phyloP scores from a whole-genome alignment of 2,329 filamentous ascomycete species.

The Chaetomium sp. region DNA sequence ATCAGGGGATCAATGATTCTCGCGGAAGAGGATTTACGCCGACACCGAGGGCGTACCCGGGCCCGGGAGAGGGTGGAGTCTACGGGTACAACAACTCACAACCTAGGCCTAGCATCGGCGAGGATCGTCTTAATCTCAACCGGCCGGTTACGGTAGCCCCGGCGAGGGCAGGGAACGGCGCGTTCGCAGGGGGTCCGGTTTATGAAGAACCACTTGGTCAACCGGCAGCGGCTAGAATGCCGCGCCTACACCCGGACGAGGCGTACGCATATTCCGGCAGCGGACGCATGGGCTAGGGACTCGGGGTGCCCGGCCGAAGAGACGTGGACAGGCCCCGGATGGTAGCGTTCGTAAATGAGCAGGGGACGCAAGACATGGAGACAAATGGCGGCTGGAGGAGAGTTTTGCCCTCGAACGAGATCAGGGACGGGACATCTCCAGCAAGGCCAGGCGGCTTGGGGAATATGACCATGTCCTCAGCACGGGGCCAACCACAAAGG shows the following conservation, averaged over 20 bases:
- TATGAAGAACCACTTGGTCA: background rate
- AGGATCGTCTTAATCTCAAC: conserved; percentile 16
- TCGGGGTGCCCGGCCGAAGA: conserved; percentile 27
- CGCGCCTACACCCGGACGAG: background rate
- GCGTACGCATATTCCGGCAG: background rate
- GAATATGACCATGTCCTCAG: conserved; percentile 1
- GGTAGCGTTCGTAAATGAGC: background rate
- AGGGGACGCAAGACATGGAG: background rate
- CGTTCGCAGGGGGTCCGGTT: background rate
- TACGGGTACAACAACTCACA: background rate
- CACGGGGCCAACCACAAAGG: background rate
- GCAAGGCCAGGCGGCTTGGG: background rate
- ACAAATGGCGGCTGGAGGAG: background rate
- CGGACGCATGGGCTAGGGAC: conserved; percentile 23
- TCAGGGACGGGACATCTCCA: background rate
- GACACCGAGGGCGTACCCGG: background rate
- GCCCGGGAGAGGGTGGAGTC: background rate
- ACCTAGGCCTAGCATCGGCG: background rate
- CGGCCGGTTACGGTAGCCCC: conserved; percentile 8
- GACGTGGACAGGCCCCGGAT: background rate
- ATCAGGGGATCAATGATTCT: background rate
- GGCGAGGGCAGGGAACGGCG: background rate
- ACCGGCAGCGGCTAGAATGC: conserved; percentile 8
- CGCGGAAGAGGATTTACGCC: background rate
- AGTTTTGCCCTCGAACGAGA: background rate